Percentiles rank a stretch among this genome's conserved stretches.
phyloP scores from a whole-genome alignment of 495 filamentous ascomycete species.

The Penicillium manginii region DNA sequence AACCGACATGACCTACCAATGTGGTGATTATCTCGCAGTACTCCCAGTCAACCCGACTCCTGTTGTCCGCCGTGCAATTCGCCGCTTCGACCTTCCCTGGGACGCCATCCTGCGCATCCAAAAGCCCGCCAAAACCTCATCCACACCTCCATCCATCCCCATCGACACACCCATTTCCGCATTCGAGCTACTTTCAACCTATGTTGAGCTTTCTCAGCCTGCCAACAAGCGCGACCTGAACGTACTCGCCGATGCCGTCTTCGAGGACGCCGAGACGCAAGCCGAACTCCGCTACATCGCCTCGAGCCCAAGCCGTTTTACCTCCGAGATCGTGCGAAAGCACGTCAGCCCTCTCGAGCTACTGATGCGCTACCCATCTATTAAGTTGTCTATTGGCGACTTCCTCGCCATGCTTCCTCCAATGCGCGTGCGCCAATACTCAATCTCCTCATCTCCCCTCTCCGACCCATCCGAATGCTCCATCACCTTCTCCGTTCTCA shows the following conservation, averaged over 20 bases:
- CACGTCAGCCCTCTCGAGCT: conserved; percentile 68
- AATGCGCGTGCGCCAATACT: conserved; percentile 77
- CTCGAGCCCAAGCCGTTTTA: conserved; percentile 46
- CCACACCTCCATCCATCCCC: conserved; percentile 58
- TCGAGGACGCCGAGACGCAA: conserved; percentile 30
- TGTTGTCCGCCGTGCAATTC: conserved; percentile 58
- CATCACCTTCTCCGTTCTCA: conserved; percentile 69
- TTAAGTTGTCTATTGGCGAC: conserved; percentile 59
- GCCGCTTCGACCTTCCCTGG: conserved; percentile 61
- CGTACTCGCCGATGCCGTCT: conserved; percentile 46
- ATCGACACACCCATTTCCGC: conserved; percentile 61
- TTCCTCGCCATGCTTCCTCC: conserved; percentile 74
- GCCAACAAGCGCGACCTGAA: conserved; percentile 61
- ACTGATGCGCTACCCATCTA: conserved; percentile 58
- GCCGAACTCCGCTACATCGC: conserved; percentile 36
- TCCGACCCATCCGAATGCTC: conserved; percentile 59
- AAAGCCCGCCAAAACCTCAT: conserved; percentile 34
- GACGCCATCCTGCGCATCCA: conserved; percentile 58
- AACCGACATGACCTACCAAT: conserved; percentile 64
- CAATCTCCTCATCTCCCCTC: conserved; percentile 76
- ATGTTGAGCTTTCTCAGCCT: conserved; percentile 73
- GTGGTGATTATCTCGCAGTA: conserved; percentile 77
- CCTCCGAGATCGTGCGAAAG: conserved; percentile 55
- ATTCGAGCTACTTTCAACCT: conserved; percentile 64
- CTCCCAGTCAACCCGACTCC: conserved; percentile 68